Base-by-base conservation (phyloP, 2,329 filamentous ascomycete species). In the Davidsoniella neocaledoniae region DNA sequence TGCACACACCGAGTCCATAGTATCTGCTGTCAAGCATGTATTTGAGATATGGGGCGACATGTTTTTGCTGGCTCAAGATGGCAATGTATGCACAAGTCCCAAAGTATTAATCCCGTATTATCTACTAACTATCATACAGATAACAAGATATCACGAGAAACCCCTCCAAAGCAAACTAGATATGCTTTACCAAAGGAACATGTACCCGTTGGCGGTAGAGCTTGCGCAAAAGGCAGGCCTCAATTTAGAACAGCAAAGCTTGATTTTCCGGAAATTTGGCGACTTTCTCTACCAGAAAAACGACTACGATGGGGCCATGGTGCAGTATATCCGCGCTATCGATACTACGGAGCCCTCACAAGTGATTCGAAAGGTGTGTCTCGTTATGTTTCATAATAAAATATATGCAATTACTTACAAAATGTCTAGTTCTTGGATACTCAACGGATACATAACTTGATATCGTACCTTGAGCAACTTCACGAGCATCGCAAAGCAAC, bases 231-330 rank as follows among this genome's bases (percentile, higher is more conserved):
- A 93, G 63, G 80, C 82, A 8, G 85, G 86, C 1, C 73, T 95
- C 58, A 85, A 88, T 62, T 66, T 69, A 2, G 70, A 81, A 43
- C 86, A 95, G 62, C 86, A 94, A 58, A 95, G 93, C 58, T 71
- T 84, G 52, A 98, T 98, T 52, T 93, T 90, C 60, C 80, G 90
- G 52, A 88, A 82, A 61, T 96, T 94, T 63, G 91, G 90, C 10
- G 91, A 98, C 61, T 85, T 90, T 59, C 66, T 96, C 3, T 96
- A 98, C 59, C 86, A 93, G 56, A 94, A 94, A 59, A 86, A 84
- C 4, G 88, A 95, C 60, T 98, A 90, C 60, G 91, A 98, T 60
- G 91, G 85, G 5, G 88, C 93, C n/a, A 98, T 98, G 93, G 83
- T 93, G 58, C 91, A 96, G 63, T 98, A 98, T 61, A 79, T 98